Evolutionary conservation across 2,329 filamentous ascomycete species (phyloP).

Genomic region (Xylariaceae sp.): DNA sequence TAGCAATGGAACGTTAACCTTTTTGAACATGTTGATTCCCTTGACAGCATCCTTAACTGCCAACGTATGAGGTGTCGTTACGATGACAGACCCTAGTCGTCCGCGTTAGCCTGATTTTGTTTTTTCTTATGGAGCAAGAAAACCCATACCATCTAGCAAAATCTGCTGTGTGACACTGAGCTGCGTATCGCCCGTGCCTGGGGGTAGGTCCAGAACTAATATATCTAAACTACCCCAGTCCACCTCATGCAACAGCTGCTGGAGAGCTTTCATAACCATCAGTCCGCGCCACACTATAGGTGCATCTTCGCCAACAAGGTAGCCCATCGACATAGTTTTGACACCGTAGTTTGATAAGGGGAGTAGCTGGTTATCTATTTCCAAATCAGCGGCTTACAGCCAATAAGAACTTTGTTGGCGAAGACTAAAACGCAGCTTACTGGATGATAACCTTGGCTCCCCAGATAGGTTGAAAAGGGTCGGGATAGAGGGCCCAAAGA

Average conservation of each 20-base stretch:
- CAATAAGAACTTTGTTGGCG: not conserved
- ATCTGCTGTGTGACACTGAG: conserved; percentile 97
- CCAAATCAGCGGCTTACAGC: not conserved
- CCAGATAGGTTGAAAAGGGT: conserved; percentile 83
- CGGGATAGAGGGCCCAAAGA: conserved; percentile 94
- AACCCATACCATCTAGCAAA: conserved; percentile 71
- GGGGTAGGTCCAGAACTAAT: conserved; percentile 87
- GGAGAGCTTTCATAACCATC: conserved; percentile 97
- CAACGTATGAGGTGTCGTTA: conserved; percentile 93
- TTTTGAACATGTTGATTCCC: conserved; percentile 91
- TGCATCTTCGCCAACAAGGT: conserved; percentile 78
- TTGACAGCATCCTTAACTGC: conserved; percentile 91
- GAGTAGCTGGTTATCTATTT: conserved; percentile 75
- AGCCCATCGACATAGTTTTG: conserved; percentile 99
- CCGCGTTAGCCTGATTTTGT: conserved; percentile 15
- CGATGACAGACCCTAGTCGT: conserved; percentile 72
- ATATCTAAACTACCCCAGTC: conserved; percentile 91
- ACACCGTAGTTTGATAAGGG: conserved; percentile 94
- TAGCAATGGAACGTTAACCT: conserved; percentile 78
- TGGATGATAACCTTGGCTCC: conserved; percentile 75
- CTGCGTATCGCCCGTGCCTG: conserved; percentile 94
- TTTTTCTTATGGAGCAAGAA: not conserved
- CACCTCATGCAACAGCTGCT: conserved; percentile 93
- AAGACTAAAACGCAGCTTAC: conserved; percentile 53
- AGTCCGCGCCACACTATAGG: conserved; percentile 94